Evolutionary conservation across 176 grass and related monocot species (phyloP).

Genomic region (Oropetium thomaeum): DNA sequence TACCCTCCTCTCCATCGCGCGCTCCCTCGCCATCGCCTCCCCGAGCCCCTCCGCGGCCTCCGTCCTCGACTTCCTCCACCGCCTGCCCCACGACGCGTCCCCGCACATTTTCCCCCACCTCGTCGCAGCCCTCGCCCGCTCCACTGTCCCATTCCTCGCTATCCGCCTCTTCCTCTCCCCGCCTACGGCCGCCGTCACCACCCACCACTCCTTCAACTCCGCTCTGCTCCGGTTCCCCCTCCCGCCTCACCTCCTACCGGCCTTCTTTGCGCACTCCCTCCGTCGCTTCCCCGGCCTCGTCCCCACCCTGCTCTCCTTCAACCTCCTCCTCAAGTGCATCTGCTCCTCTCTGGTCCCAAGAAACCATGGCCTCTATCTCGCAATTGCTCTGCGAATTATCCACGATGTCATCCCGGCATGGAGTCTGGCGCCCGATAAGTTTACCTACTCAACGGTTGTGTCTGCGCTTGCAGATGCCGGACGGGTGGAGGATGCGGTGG

Average conservation of each 20-base stretch:
- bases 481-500: slow-evolving; percentile 55
- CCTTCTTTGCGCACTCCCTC: slow-evolving; percentile 47
- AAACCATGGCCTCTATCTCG: slow-evolving; percentile 33
- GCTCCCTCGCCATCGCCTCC: slow-evolving; percentile 29
- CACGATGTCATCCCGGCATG: slow-evolving; percentile 47
- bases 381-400: slow-evolving; percentile 35
- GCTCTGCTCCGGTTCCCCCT: slow-evolving; percentile 49
- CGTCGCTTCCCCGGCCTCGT: slow-evolving; percentile 38
- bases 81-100: slow-evolving; percentile 36
- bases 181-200: slow-evolving; percentile 6
- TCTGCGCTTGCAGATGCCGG: slow-evolving; percentile 39
- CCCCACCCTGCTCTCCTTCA: slow-evolving; percentile 64
- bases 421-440: slow-evolving; percentile 64
- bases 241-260: slow-evolving; percentile 39
- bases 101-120: slow-evolving; percentile 62
- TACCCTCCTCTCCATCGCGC: slow-evolving; percentile 57
- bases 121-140: slow-evolving; percentile 52
- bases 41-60: slow-evolving; percentile 28
- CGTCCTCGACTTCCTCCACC: slow-evolving; percentile 47
- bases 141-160: slow-evolving; percentile 33
- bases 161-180: slow-evolving; percentile 50
- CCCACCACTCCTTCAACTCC: slow-evolving; percentile 50
- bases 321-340: slow-evolving; percentile 78
- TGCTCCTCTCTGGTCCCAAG: slow-evolving; percentile 22
- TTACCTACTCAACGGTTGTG: slow-evolving; percentile 86